Evolutionary conservation across 2,329 filamentous ascomycete species (phyloP).

Genomic region (Fusarium sororula): DNA sequence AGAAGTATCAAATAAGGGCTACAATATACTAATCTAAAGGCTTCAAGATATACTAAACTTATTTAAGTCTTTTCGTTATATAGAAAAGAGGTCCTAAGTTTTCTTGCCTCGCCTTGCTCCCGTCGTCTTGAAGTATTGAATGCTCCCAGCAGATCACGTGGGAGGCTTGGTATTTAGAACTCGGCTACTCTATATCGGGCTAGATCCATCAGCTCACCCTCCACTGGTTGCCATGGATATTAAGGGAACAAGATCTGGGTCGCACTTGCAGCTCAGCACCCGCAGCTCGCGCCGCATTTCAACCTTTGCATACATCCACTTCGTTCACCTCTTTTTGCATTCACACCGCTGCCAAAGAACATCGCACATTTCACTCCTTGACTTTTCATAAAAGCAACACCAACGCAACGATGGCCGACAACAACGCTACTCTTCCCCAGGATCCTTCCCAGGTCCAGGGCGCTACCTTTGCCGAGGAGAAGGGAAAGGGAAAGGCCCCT

Average conservation of each 20-base stretch:
- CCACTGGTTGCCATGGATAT: constrained; percentile 4
- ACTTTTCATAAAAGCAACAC: not conserved
- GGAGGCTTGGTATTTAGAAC: no score
- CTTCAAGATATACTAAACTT: not conserved
- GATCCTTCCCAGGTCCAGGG: constrained; percentile 52
- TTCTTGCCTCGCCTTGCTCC: not conserved
- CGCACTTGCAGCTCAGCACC: constrained; percentile 33
- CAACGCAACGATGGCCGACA: constrained; percentile 57
- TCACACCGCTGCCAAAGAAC: constrained; percentile 12
- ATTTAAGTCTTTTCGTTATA: not conserved
- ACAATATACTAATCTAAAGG: no score
- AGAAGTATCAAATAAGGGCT: no score
- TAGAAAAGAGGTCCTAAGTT: not conserved
- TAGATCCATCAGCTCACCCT: not conserved
- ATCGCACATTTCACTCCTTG: constrained; percentile 2
- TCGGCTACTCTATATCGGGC: not conserved
- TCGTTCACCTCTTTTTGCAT: constrained; percentile 1
- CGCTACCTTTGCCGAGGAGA: constrained; percentile 62
- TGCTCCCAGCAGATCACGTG: not conserved
- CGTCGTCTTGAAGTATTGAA: not conserved
- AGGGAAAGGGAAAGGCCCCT: constrained; percentile 88
- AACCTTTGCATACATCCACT: constrained; percentile 32
- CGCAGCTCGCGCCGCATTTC: constrained; percentile 40
- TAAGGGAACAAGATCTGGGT: constrained; percentile 1
- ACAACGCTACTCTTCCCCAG: constrained; percentile 59